These are phyloP conservation scores for Sonneratia alba DNA, from an alignment of 345 rosid genomes.

Conservation along the genomic window DNA sequence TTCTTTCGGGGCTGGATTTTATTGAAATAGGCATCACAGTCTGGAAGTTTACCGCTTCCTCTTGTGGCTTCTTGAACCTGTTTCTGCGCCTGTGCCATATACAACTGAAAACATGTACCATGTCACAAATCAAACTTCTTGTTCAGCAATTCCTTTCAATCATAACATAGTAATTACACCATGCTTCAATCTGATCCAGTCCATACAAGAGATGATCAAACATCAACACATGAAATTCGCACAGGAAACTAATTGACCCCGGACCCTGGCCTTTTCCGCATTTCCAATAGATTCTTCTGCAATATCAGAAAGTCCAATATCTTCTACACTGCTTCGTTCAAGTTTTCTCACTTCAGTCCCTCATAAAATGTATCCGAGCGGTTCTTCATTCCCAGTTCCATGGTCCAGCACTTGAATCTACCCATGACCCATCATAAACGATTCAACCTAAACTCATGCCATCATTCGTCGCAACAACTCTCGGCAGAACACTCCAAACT, in stretches of 20 bases:
- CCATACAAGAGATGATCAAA: too few species aligned
- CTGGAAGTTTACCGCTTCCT: conserved; percentile 27
- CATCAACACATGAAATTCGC: background rate
- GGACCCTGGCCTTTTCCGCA: too few species aligned
- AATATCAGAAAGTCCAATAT: too few species aligned
- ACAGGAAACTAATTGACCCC: background rate
- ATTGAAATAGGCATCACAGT: conserved; percentile 66
- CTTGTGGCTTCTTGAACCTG: background rate
- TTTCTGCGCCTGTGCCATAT: conserved; percentile 29
- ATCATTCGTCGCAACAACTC: background rate
- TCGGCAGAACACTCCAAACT: background rate
- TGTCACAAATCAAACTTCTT: background rate
- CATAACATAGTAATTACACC: background rate
- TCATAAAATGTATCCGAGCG: background rate
- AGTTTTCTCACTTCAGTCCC: background rate
- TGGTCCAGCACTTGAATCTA: too few species aligned
- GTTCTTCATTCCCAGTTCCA: too few species aligned
- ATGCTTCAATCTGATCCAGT: background rate
- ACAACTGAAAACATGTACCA: background rate
- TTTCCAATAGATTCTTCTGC: too few species aligned
- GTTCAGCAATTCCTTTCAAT: background rate
- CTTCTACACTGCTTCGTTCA: too few species aligned
- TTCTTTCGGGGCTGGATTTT: conserved; percentile 61
- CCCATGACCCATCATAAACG: background rate
- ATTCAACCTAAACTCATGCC: background rate